A percentile compares a stretch with the other conserved stretches of the same genome.
Evolutionary conservation across 306 rosid species (phyloP).

Genomic region (Albizia julibrissin): DNA sequence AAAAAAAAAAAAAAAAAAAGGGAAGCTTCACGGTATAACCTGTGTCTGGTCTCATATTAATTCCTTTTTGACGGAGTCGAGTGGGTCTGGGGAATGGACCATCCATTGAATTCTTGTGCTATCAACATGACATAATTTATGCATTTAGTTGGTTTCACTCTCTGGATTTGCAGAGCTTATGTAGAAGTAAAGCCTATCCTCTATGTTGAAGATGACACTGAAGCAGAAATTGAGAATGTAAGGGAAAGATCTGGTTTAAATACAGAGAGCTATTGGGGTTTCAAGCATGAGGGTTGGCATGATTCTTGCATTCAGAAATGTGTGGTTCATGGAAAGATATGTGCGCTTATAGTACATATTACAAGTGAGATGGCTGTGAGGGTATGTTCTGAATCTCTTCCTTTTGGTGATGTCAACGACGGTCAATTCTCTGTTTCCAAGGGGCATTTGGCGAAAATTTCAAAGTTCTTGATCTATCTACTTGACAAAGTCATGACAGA

Average conservation of each 20-base stretch:
- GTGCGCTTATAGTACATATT: slow-evolving; percentile 57
- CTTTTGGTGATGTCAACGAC: slow-evolving; percentile 37
- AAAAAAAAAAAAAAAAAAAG: no score
- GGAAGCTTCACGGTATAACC: no score
- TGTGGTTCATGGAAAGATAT: slow-evolving; percentile 65
- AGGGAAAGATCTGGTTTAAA: slow-evolving; percentile 38
- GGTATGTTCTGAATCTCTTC: slow-evolving; percentile 50
- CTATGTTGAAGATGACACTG: slow-evolving; percentile 63
- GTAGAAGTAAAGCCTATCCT: slow-evolving; percentile 92
- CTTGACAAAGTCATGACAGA: slow-evolving; percentile 61
- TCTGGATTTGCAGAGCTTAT: slow-evolving; percentile 61
- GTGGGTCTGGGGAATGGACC: slow-evolving; percentile 15
- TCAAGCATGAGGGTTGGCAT: slow-evolving; percentile 75
- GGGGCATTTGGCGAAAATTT: slow-evolving; percentile 55
- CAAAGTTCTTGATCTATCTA: slow-evolving; percentile 74
- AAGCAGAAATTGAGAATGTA: slow-evolving; percentile 32
- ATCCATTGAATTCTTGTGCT: slow-evolving; percentile 1
- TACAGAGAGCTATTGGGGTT: slow-evolving; percentile 56
- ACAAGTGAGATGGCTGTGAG: slow-evolving; percentile 57
- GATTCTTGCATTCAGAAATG: slow-evolving; percentile 74
- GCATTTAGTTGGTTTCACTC: slow-evolving; percentile 28
- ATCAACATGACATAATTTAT: slow-evolving; percentile 7
- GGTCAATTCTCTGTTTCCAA: slow-evolving; percentile 38
- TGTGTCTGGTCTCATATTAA: background rate
- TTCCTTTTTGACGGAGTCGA: slow-evolving; percentile 5